Evolutionary conservation across 805 yeast genomes (phyloP).

Genomic region (Candida sonorensis): DNA sequence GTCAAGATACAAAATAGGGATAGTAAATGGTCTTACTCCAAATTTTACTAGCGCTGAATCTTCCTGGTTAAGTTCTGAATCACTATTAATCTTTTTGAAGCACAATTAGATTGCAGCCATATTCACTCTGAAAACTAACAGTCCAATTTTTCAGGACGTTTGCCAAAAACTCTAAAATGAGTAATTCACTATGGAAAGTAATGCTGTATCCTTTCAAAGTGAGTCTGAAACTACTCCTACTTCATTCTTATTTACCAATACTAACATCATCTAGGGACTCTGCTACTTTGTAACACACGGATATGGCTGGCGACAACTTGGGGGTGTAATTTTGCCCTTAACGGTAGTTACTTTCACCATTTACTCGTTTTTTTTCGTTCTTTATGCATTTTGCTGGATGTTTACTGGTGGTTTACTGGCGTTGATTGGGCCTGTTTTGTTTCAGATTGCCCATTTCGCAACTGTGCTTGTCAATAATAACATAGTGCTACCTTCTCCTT

Average conservation of each 20-base stretch:
- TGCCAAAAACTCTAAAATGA: too few relatives aligned
- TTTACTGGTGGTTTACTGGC: conserved; percentile 21
- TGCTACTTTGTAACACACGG: conserved; percentile 16
- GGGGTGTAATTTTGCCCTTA: conserved; percentile 17
- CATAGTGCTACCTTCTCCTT: conserved; percentile 27
- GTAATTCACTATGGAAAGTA: conserved; percentile 3
- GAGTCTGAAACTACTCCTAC: too few relatives aligned
- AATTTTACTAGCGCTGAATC: too few relatives aligned
- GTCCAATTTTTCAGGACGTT: too few relatives aligned
- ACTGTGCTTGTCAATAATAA: conserved; percentile 22
- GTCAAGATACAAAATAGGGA: too few relatives aligned
- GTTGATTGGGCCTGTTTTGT: conserved; percentile 17
- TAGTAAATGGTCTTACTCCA: too few relatives aligned
- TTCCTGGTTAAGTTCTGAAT: too few relatives aligned
- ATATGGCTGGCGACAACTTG: conserved; percentile 22
- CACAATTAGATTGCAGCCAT: too few relatives aligned
- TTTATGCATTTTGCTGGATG: conserved; percentile 11
- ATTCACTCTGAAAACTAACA: too few relatives aligned
- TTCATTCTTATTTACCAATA: too few relatives aligned
- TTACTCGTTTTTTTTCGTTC: conserved; percentile 11
- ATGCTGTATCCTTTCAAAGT: conserved; percentile 6
- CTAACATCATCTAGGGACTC: conserved; percentile 17
- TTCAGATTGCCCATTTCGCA: conserved; percentile 26
- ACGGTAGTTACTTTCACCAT: conserved; percentile 13
- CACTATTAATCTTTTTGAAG: too few relatives aligned